A percentile compares a stretch with the other conserved stretches of the same genome.
Conservation (phyloP, 768 basidiomycete genomes). For the Suillus plorans region DNA sequence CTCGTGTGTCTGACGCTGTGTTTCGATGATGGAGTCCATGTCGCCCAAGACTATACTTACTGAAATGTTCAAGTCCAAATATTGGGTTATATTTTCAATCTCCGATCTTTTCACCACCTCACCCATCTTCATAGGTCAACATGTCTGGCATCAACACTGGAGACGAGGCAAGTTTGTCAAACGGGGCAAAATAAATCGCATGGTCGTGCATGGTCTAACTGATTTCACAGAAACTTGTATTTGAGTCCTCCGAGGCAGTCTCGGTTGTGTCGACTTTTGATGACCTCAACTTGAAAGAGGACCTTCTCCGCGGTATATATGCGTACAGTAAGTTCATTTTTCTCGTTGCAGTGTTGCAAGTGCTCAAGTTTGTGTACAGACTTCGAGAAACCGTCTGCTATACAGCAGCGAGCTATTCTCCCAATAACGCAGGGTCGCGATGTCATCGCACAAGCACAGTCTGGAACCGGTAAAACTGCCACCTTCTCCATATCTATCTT, state of each 20-base stretch:
- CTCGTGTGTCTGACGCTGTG: conserved; percentile 95
- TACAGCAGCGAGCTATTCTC: conserved; percentile 96
- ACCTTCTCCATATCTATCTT: conserved; percentile 98
- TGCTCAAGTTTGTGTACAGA: conserved; percentile 41
- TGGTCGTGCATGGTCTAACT: not conserved
- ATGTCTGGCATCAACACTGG: conserved; percentile 84
- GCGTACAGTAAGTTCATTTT: conserved; percentile 77
- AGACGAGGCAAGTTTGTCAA: conserved; percentile 66
- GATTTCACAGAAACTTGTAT: conserved; percentile 74
- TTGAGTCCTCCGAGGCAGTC: conserved; percentile 92
- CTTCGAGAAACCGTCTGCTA: conserved; percentile 98
- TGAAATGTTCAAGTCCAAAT: conserved; percentile 7
- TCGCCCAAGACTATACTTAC: conserved; percentile 13
- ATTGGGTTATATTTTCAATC: conserved; percentile 45
- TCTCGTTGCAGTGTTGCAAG: not conserved
- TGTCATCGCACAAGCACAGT: conserved; percentile 99
- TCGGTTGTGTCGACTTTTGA: conserved; percentile 88
- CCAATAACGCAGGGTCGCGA: conserved; percentile 95
- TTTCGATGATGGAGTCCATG: conserved; percentile 94
- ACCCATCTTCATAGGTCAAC: conserved; percentile 37
- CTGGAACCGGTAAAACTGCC: conserved; percentile 99
- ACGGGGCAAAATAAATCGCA: conserved; percentile 2
- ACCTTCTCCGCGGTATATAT: conserved; percentile 95
- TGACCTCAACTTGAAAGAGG: conserved; percentile 90
- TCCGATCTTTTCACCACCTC: conserved; percentile 47